Base-by-base conservation (phyloP, 768 basidiomycete species). In the Mycena albidolilacea region DNA sequence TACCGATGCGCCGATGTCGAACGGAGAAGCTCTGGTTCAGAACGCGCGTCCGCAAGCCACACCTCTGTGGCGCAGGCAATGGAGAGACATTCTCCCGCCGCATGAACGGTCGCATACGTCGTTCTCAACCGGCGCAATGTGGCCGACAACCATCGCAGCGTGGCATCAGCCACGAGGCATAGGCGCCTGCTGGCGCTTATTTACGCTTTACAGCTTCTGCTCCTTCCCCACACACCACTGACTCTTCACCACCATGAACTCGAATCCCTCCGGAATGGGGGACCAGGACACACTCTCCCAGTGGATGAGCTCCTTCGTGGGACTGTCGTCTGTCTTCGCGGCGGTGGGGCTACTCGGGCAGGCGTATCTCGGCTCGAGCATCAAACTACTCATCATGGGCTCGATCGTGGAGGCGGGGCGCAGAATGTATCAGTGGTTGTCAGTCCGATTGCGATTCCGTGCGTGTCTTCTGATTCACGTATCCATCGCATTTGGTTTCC, bases 271-370 rank as follows among this genome's bases (percentile, higher is more conserved):
- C 15, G 46, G 17, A 15, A 41, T 14, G 35, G 17, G 23, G 14
- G 43, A 44, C 38, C 54, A 30, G 17, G 39, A 30, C 54, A 37
- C 5, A 11, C 3, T 30, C 14, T 50, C 63, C 9, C 62, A 64
- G 12, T 70, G 58, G 55, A 14, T 71, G 7, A 44, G 67, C 61
- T 75, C 70, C 7, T 72, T 74, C 54, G 1, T 74, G 39, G 69
- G 58, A 5, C 50, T 74, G 1, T 74, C 73, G 3, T 70, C 73
- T 9, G 30, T 74, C 35, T 74, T 74, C n/a, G 73, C 73, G 0
- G 69, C 60, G 10, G 35, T 70, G 11, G 69, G 73, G 10, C 38
- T 71, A 54, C 15, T 74, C 7, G 67, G 69, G 23, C 61, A 64
- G 21, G 21, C 69, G 6, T 43, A 54, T 21, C 55, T 69, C 10